A percentile compares a stretch with the other conserved stretches of the same genome.
These are phyloP conservation scores for Trapa incisa DNA, from an alignment of 345 rosid genomes.

Conservation along the genomic window DNA sequence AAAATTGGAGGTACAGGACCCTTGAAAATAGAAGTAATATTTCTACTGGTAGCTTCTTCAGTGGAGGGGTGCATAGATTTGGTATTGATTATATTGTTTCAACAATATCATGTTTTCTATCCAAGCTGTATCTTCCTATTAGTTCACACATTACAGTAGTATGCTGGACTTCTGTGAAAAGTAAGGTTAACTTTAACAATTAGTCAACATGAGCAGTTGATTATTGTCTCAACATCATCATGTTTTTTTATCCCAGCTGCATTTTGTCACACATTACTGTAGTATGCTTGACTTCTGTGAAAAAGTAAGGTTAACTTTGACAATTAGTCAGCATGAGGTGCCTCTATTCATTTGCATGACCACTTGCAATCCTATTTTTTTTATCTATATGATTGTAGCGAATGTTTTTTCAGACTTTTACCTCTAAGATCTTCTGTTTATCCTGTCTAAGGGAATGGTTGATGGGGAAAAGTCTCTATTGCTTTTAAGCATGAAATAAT, in stretches of 20 bases:
- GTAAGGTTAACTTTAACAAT: background rate
- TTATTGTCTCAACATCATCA: background rate
- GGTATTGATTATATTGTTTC: background rate
- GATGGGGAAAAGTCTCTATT: background rate
- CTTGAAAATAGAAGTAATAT: background rate
- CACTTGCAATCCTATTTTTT: background rate
- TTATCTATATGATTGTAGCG: background rate
- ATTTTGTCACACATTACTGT: background rate
- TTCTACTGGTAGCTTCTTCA: background rate
- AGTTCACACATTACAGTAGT: background rate
- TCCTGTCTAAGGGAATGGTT: background rate
- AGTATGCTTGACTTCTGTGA: background rate
- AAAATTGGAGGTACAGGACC: background rate
- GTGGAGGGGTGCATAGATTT: background rate
- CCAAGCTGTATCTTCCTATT: background rate
- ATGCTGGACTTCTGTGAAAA: background rate
- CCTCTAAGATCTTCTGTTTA: background rate
- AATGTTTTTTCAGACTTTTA: background rate
- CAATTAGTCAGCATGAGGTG: background rate
- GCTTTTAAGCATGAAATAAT: background rate
- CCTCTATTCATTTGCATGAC: background rate
- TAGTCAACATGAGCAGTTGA: background rate
- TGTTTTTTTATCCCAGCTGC: background rate
- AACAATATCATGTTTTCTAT: background rate
- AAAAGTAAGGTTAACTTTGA: background rate